Base-by-base conservation (phyloP, 2,329 filamentous ascomycete species). In the Biscogniauxia mediterranea region DNA sequence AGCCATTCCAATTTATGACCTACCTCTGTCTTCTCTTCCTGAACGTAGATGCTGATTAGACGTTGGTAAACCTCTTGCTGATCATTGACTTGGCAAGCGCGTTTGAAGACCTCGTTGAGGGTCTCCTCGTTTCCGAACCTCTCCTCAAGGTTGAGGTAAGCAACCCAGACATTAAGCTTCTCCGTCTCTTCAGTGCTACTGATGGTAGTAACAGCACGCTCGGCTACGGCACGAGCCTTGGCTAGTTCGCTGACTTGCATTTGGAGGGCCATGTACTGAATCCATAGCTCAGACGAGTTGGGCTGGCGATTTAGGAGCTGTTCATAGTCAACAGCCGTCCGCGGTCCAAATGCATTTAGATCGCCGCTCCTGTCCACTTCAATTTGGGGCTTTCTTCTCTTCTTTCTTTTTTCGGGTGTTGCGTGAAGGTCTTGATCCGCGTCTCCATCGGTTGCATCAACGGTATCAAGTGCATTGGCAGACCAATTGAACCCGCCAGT, bases 251-350 rank as follows among this genome's bases (percentile, higher is more conserved):
- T 92, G 57, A 96, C 85, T 73, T 96, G 90, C 76, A 97, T 89
- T 77, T 98, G 92, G 84, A 96, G 96, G n/a, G 93, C 93, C 92
- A 99, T 98, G 79, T 99, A 99, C 67, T 92, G 86, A 58, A 97
- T 91, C 95, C 95, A 99, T 26, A 98, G 84, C 64, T 89, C 83
- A 0, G 94, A 96, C n/a, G 91, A 94, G 78, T 98, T 93, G 2
- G 95, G 93, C 74, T 96, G 91, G 59, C 93, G 92, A 21, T 99
- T 86, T 51, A 99, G 85, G 23, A 97, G 87, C 68, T 95, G 89
- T 78, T 99, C 96, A 75, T 93, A 99, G 76, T 99, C 96, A 64
- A 90, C 91, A 17, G 91, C 85, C 1, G 92, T 94, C 74, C 96
- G 93, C 1, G 95, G 95, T 0, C 94, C 94, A 68, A 93, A 87